phyloP scores from a whole-genome alignment of 2,329 filamentous ascomycete species.

The Fonsecaea nubica region DNA sequence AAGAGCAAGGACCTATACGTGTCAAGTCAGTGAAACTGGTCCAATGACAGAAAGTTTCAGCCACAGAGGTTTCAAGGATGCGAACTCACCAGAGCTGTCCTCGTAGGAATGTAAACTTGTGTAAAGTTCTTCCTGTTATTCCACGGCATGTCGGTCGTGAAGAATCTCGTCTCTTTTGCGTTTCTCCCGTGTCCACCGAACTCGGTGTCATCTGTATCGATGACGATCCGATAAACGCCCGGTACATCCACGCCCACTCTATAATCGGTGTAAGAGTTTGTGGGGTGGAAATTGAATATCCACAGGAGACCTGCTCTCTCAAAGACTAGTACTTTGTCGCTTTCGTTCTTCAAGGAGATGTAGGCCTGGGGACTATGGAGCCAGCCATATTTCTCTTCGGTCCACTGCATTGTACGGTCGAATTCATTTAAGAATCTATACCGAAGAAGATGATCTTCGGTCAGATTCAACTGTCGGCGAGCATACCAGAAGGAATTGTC shows the following conservation, averaged over 20 bases:
- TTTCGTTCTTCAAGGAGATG: conserved; percentile 90
- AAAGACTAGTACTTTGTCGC: conserved; percentile 93
- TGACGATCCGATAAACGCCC: conserved; percentile 84
- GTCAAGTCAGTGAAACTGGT: conserved; percentile 32
- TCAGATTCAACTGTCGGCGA: conserved; percentile 88
- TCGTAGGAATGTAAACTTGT: conserved; percentile 85
- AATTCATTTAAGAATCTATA: conserved; percentile 95
- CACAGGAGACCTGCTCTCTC: conserved; percentile 89
- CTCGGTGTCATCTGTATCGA: conserved; percentile 78
- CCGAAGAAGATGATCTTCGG: conserved; percentile 81
- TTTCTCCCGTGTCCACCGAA: conserved; percentile 83
- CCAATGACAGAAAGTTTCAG: neutral
- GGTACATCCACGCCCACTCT: conserved; percentile 83
- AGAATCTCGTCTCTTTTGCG: conserved; percentile 82
- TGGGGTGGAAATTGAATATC: conserved; percentile 94
- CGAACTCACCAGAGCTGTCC: conserved; percentile 75
- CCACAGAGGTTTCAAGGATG: neutral
- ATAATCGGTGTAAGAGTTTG: conserved; percentile 86
- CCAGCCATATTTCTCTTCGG: conserved; percentile 91
- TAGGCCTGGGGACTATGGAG: conserved; percentile 84
- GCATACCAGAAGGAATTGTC: conserved; percentile 94
- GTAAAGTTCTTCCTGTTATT: conserved; percentile 88
- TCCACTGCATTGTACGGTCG: conserved; percentile 86
- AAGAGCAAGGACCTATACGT: conserved; percentile 60
- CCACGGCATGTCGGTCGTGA: conserved; percentile 89